Evolutionary conservation across 1,284 basidiomycete genomes (phyloP).

Genomic region (Heterobasidion irregulare): DNA sequence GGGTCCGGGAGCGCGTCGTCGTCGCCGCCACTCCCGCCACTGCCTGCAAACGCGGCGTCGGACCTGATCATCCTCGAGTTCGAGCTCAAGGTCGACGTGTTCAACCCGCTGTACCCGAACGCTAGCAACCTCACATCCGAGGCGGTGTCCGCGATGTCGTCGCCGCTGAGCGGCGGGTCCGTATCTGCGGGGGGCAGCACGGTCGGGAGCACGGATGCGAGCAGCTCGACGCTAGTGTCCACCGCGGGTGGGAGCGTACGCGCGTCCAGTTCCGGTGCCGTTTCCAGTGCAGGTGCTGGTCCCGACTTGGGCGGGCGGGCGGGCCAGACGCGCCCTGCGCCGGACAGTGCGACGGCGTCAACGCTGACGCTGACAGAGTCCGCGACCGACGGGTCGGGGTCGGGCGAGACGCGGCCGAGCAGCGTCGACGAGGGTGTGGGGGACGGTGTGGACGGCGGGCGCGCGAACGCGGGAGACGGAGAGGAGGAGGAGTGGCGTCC

Average conservation of each 20-base stretch:
- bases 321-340: conserved; percentile 5
- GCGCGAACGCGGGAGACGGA: conserved; percentile 13
- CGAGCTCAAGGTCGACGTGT: conserved; percentile 66
- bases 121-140: not conserved
- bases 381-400: not conserved
- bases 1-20: not conserved
- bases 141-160: not conserved
- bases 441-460: not conserved
- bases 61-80: conserved; percentile 70
- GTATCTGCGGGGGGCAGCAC: not conserved
- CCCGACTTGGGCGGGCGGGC: not conserved
- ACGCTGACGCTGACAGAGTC: conserved; percentile 9
- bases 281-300: conserved; percentile 1
- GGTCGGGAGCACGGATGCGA: not conserved
- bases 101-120: conserved; percentile 67
- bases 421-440: not conserved
- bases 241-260: conserved; percentile 11
- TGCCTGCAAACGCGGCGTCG: conserved; percentile 5
- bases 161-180: not conserved
- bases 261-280: not conserved
- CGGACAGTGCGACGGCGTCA: conserved; percentile 15
- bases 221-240: conserved; percentile 12
- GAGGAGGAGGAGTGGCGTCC: conserved; percentile 39
- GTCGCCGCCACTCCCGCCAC: no score
- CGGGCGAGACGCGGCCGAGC: not conserved